A percentile compares a stretch with the other conserved stretches of the same genome.
Conservation (phyloP, 139 green algal species). For the Zygnema circumcarinatum region DNA sequence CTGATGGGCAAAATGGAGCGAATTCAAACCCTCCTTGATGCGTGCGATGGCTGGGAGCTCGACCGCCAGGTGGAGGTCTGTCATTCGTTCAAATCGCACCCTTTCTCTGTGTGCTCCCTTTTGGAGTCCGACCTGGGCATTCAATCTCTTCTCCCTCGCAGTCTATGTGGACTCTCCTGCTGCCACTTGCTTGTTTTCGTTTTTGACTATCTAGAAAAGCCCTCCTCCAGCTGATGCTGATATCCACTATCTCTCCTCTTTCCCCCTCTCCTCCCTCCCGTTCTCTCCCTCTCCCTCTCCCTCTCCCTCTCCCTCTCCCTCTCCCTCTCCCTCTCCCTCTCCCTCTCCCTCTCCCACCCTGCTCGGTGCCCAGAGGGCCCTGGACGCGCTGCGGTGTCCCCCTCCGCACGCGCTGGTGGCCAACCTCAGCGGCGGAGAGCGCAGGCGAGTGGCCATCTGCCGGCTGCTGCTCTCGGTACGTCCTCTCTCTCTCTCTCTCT, state of each 20-base stretch:
- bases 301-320: background rate
- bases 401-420: conserved; percentile 69
- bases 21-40: conserved; percentile 79
- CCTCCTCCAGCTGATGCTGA: no score
- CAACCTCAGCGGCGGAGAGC: conserved; percentile 78
- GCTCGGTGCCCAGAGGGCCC: conserved; percentile 62
- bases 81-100: no score
- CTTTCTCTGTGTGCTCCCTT: no score
- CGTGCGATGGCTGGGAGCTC: conserved; percentile 82
- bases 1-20: conserved; percentile 77
- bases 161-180: no score
- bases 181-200: background rate
- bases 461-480: conserved; percentile 77
- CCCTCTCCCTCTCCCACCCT: background rate
- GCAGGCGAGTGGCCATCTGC: conserved; percentile 74
- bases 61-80: conserved; percentile 67
- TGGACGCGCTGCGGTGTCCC: conserved; percentile 80
- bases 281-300: background rate
- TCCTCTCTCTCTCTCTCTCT: background rate
- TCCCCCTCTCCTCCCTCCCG: background rate
- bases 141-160: no score
- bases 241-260: background rate
- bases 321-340: background rate
- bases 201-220: no score
- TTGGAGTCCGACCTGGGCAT: no score